These are phyloP conservation scores for Fusarium secorum DNA, from an alignment of 2,329 filamentous ascomycete species.

Conservation along the genomic window DNA sequence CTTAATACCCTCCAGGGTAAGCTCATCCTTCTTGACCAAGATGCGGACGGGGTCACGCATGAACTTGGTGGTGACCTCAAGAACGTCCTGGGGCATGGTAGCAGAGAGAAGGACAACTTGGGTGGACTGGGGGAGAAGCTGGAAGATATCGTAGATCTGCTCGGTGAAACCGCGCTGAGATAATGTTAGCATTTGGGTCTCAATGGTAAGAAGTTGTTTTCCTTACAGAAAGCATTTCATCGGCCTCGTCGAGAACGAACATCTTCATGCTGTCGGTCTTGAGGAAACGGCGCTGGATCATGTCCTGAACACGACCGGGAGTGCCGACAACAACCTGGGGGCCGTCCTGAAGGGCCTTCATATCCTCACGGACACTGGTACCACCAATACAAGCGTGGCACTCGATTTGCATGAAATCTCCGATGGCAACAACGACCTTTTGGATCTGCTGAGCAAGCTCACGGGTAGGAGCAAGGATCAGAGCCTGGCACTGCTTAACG, in stretches of 20 bases:
- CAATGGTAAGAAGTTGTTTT: neutral
- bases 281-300: slow-evolving; percentile 98
- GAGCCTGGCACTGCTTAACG: slow-evolving; percentile 96
- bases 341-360: slow-evolving; percentile 95
- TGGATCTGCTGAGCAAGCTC: slow-evolving; percentile 99
- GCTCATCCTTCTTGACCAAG: slow-evolving; percentile 99
- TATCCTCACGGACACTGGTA: slow-evolving; percentile 97
- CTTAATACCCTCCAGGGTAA: slow-evolving; percentile 99
- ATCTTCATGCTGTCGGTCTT: slow-evolving; percentile 99
- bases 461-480: slow-evolving; percentile 97
- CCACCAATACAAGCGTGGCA: slow-evolving; percentile 99
- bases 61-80: slow-evolving; percentile 99
- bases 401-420: slow-evolving; percentile 99
- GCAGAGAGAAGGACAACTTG: slow-evolving; percentile 98
- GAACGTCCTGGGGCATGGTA: slow-evolving; percentile 98
- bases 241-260: slow-evolving; percentile 99
- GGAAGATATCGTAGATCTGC: slow-evolving; percentile 99
- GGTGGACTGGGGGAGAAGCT: slow-evolving; percentile 95
- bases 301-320: slow-evolving; percentile 97
- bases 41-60: slow-evolving; percentile 99
- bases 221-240: slow-evolving; percentile 95
- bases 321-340: slow-evolving; percentile 98
- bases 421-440: slow-evolving; percentile 98
- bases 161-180: slow-evolving; percentile 93
- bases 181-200: slow-evolving; percentile 46